Conservation (phyloP, 2,329 filamentous ascomycete species). For the Neonectria neomacrospora region DNA sequence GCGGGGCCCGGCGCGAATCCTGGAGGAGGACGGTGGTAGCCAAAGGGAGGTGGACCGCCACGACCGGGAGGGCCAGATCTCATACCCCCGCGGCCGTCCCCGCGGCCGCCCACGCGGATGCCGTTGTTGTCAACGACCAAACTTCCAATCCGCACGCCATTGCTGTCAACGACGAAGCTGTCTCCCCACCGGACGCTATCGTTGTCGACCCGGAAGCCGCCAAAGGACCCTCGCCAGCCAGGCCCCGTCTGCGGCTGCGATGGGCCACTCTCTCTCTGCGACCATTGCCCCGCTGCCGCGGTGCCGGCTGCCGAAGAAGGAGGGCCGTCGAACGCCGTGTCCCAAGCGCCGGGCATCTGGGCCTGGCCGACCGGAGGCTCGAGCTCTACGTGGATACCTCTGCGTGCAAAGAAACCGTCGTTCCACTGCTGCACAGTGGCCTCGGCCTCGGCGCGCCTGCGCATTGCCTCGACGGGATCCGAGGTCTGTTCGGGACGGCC, state of each 20-base stretch:
- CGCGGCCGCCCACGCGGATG: constrained; percentile 44
- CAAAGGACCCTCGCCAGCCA: constrained; percentile 33
- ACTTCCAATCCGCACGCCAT: constrained; percentile 59
- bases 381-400: constrained; percentile 58
- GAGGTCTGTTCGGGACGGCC: constrained; percentile 10
- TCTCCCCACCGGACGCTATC: constrained; percentile 57
- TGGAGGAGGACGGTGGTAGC: constrained; percentile 11
- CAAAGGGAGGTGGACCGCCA: constrained; percentile 14
- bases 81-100: constrained; percentile 11
- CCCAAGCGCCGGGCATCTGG: constrained; percentile 44
- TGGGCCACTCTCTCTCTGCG: constrained; percentile 24
- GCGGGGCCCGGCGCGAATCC: constrained; percentile 24
- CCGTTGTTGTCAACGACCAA: constrained; percentile 56
- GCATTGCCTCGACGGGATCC: constrained; percentile 39
- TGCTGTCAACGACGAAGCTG: constrained; percentile 56
- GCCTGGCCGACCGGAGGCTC: constrained; percentile 32
- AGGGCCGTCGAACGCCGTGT: constrained; percentile 35
- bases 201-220: constrained; percentile 55
- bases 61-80: constrained; percentile 8
- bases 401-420: constrained; percentile 63
- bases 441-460: constrained; percentile 48
- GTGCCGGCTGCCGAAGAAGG: constrained; percentile 14
- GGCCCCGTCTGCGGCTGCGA: constrained; percentile 21
- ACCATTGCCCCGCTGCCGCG: constrained; percentile 22
- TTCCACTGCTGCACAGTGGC: constrained; percentile 66